Evolutionary conservation across 169 alveolate genomes (phyloP), one percentile per base, ranked within the genome.

Genomic region (Plasmodium knowlesi): DNA sequence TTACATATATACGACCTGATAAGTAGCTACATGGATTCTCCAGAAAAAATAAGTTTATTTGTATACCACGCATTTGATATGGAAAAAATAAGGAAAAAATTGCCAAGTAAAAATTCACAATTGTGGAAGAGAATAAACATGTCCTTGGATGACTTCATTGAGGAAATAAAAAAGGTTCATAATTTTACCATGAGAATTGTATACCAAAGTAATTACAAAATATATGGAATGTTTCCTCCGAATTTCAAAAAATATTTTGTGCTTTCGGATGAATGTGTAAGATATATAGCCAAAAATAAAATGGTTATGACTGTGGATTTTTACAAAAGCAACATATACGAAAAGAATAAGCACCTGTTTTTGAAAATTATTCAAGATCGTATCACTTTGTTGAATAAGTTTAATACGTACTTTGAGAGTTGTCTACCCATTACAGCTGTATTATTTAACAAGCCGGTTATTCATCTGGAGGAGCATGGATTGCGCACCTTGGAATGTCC

Each of bases 51-150:
- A 74, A 72, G 95, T 72, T 72, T 82, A 81, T 82, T 91, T 82
- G 61, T 91, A 81, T 91, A 91, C 83, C 92, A 91, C 83, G 91
- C 95, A 81, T 81, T 78, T 70, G 92, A 91, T 82, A 57, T 91
- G 41, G 95, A 91, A 71, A 91, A 91, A 71, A 91, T 91, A 91
- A 91, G 82, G 54, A 91, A 91, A 61, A 91, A 82, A 70, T 43
- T 91, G 50, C 95, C 95, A 70, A 43, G 92, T 50, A 91, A 80
- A 50, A 82, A 79, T 16, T 91, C 95, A 12, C 95, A 91, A 71
- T 82, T 91, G 67, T 91, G 95, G 95, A 91, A 91, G 82, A 91
- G 82, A 82, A 82, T 91, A 72, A 91, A 91, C 32, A 91, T 91
- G 84, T 91, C 95, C 30, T 34, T 82, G 73, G 95, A 91, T 82